These are phyloP conservation scores for Garcia nutans DNA, from an alignment of 345 rosid genomes.

Conservation along the genomic window DNA sequence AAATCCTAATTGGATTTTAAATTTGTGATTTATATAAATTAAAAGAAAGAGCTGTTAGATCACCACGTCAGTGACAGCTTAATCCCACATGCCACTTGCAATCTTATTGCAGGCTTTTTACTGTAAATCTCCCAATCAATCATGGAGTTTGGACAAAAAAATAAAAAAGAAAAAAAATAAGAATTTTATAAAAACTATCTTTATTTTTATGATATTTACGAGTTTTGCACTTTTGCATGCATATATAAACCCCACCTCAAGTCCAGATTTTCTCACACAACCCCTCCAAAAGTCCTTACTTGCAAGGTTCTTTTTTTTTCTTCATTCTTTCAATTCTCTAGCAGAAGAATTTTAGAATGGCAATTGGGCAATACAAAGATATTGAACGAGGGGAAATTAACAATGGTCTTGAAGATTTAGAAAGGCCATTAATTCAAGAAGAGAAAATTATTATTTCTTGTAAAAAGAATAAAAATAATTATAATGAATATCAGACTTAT, in stretches of 20 bases:
- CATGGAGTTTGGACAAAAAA: background rate
- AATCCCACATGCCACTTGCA: constrained; percentile 26
- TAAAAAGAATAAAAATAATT: constrained; percentile 16
- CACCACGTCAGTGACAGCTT: constrained; percentile 45
- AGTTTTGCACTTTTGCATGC: constrained; percentile 5
- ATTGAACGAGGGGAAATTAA: constrained; percentile 45
- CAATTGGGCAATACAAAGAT: constrained; percentile 44
- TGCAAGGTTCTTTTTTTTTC: background rate
- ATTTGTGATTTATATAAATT: background rate
- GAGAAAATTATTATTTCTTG: constrained; percentile 25
- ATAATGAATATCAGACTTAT: constrained; percentile 5
- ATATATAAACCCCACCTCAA: background rate
- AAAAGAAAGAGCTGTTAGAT: background rate
- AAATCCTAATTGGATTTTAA: too few relatives aligned
- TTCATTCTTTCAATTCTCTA: background rate
- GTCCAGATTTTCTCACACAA: background rate
- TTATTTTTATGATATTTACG: background rate
- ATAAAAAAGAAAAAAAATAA: too few relatives aligned
- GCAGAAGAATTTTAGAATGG: constrained; percentile 33
- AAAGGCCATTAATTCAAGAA: constrained; percentile 46
- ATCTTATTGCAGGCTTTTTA: background rate
- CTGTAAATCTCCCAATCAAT: background rate
- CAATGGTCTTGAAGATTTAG: constrained; percentile 38
- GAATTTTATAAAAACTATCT: background rate
- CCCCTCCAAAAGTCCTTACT: background rate